Conservation (phyloP, 1,284 basidiomycete genomes). For the Fistulinella staudtii region DNA sequence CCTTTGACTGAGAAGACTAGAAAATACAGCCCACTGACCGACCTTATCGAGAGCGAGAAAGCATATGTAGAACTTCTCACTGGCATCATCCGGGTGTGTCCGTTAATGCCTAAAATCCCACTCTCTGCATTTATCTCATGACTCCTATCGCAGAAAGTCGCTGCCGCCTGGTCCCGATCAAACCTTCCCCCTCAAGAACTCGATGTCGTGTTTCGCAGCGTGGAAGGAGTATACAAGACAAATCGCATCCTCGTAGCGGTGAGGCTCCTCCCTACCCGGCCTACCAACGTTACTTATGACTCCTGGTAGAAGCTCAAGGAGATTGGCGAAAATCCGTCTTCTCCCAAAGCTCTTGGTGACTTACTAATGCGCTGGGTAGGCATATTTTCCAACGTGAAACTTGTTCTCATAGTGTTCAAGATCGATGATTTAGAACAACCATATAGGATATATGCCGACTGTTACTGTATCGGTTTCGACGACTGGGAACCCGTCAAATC, state of each 20-base stretch:
- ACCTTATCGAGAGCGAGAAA: slow-evolving; percentile 93
- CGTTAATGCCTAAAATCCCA: slow-evolving; percentile 1
- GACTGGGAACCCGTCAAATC: slow-evolving; percentile 72
- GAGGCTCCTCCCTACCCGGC: slow-evolving; percentile 26
- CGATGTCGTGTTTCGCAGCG: slow-evolving; percentile 90
- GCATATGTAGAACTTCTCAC: slow-evolving; percentile 90
- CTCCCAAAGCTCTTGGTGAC: slow-evolving; percentile 94
- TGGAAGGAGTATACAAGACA: slow-evolving; percentile 90
- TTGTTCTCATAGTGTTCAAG: slow-evolving; percentile 40
- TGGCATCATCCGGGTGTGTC: slow-evolving; percentile 85
- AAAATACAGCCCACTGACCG: slow-evolving; percentile 80
- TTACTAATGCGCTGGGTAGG: slow-evolving; percentile 94
- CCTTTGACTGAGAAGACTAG: slow-evolving; percentile 52
- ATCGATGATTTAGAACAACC: slow-evolving; percentile 87
- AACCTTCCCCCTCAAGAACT: slow-evolving; percentile 92
- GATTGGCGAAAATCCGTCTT: slow-evolving; percentile 88
- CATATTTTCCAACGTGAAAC: slow-evolving; percentile 4
- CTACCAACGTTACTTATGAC: slow-evolving; percentile 11
- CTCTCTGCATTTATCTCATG: slow-evolving; percentile 17
- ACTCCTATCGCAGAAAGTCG: slow-evolving; percentile 70
- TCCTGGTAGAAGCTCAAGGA: slow-evolving; percentile 80
- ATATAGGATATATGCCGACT: slow-evolving; percentile 78
- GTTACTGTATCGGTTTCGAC: slow-evolving; percentile 80
- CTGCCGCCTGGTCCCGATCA: slow-evolving; percentile 91
- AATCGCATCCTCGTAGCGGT: slow-evolving; percentile 81